Percentiles rank a stretch among this genome's conserved stretches.
These are phyloP conservation scores for Suillus weaverae DNA, from an alignment of 768 basidiomycete genomes.

Conservation along the genomic window DNA sequence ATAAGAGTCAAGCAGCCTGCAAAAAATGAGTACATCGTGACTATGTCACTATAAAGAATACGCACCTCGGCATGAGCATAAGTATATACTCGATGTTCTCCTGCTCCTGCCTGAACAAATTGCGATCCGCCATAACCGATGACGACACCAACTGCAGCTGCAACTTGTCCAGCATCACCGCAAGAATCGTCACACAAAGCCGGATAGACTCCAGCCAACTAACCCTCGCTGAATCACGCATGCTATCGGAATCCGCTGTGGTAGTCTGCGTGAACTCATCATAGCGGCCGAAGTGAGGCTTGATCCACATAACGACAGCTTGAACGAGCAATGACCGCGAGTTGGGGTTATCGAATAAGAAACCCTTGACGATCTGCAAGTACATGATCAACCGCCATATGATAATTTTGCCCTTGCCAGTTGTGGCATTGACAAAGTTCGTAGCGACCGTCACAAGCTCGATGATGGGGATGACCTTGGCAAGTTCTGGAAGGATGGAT, in stretches of 20 bases:
- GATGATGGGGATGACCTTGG: slow-evolving; percentile 74
- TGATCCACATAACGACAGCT: slow-evolving; percentile 89
- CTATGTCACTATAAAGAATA: slow-evolving; percentile 2
- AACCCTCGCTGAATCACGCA: slow-evolving; percentile 73
- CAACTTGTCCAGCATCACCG: slow-evolving; percentile 87
- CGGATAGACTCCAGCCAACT: slow-evolving; percentile 88
- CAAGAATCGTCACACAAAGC: slow-evolving; percentile 86
- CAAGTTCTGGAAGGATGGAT: slow-evolving; percentile 84
- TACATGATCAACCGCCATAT: slow-evolving; percentile 95
- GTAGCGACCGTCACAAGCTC: slow-evolving; percentile 88
- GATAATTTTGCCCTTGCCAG: slow-evolving; percentile 81
- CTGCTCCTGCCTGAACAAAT: slow-evolving; percentile 73
- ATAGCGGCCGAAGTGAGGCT: slow-evolving; percentile 90
- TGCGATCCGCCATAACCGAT: slow-evolving; percentile 57
- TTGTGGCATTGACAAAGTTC: slow-evolving; percentile 79
- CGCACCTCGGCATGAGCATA: slow-evolving; percentile 79
- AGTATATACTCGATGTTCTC: slow-evolving; percentile 89
- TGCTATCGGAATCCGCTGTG: slow-evolving; percentile 63
- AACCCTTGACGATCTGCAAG: slow-evolving; percentile 85
- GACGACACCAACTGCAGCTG: slow-evolving; percentile 78
- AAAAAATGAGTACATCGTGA: slow-evolving; percentile 10
- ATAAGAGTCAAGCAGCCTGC: slow-evolving; percentile 84
- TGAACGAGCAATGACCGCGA: slow-evolving; percentile 82
- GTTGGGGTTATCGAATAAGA: slow-evolving; percentile 80
- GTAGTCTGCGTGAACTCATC: slow-evolving; percentile 74